These are phyloP conservation scores for Aspergillus tamarii DNA, from an alignment of 2,329 filamentous ascomycete genomes.

Conservation along the genomic window DNA sequence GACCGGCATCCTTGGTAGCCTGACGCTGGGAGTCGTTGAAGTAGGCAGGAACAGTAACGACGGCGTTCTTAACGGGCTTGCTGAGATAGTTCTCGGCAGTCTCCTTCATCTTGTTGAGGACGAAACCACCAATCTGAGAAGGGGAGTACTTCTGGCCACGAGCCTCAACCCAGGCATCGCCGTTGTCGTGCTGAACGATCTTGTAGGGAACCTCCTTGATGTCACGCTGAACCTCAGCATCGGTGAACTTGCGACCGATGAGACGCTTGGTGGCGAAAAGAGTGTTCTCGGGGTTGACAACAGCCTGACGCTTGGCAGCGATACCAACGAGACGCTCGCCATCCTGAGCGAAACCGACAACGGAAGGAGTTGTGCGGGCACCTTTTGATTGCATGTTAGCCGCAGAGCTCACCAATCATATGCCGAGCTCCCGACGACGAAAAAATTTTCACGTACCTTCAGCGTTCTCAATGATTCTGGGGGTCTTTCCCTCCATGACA, in stretches of 20 bases:
- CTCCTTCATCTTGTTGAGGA: slow-evolving; percentile 99
- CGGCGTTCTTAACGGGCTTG: slow-evolving; percentile 91
- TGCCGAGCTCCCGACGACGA: slow-evolving; percentile 10
- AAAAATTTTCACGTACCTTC: slow-evolving; percentile 66
- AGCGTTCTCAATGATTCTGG: slow-evolving; percentile 96
- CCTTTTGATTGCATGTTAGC: slow-evolving; percentile 52
- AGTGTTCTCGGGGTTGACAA: slow-evolving; percentile 98
- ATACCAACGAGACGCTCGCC: slow-evolving; percentile 96
- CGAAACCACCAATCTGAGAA: slow-evolving; percentile 96
- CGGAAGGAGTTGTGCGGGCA: slow-evolving; percentile 88
- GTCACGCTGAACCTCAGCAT: slow-evolving; percentile 91
- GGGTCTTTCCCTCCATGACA: slow-evolving; percentile 94
- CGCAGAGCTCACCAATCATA: not conserved
- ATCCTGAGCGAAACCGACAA: slow-evolving; percentile 93
- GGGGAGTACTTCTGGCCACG: slow-evolving; percentile 95
- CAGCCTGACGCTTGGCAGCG: slow-evolving; percentile 95
- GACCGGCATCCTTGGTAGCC: slow-evolving; percentile 96
- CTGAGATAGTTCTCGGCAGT: slow-evolving; percentile 91
- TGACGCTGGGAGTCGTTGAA: slow-evolving; percentile 99
- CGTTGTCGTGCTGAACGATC: slow-evolving; percentile 95
- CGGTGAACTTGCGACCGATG: slow-evolving; percentile 96
- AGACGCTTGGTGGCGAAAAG: slow-evolving; percentile 98
- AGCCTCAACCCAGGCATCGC: slow-evolving; percentile 93
- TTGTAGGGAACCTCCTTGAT: slow-evolving; percentile 98
- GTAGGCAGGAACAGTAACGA: slow-evolving; percentile 96